A percentile compares a stretch with the other conserved stretches of the same genome.
Evolutionary conservation across 306 rosid species (phyloP).

Genomic region (Purshia tridentata): DNA sequence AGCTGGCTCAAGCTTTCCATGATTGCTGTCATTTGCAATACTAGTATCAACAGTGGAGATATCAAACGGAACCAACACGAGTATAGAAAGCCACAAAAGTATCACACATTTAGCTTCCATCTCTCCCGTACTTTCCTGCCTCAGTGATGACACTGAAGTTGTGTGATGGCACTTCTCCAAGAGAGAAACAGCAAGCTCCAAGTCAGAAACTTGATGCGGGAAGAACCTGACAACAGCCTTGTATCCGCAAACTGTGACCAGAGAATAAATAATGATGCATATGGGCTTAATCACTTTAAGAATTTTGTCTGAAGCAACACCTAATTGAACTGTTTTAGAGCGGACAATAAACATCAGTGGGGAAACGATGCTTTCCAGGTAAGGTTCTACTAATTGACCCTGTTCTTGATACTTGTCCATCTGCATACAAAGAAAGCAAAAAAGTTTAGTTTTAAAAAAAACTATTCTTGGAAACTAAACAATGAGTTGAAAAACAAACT

Average conservation of each 20-base stretch:
- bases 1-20: slow-evolving; percentile 55
- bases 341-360: slow-evolving; percentile 80
- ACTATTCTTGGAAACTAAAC: background rate
- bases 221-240: slow-evolving; percentile 84
- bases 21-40: slow-evolving; percentile 46
- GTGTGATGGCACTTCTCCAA: slow-evolving; percentile 67
- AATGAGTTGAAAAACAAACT: background rate
- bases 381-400: slow-evolving; percentile 91
- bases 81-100: slow-evolving; percentile 88
- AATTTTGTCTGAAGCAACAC: slow-evolving; percentile 54
- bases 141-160: slow-evolving; percentile 51
- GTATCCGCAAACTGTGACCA: slow-evolving; percentile 86
- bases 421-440: slow-evolving; percentile 40
- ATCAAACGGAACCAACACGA: slow-evolving; percentile 91
- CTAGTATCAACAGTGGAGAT: slow-evolving; percentile 85
- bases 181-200: slow-evolving; percentile 89
- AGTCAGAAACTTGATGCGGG: slow-evolving; percentile 95
- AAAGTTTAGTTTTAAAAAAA: background rate
- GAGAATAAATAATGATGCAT: slow-evolving; percentile 67
- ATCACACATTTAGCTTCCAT: slow-evolving; percentile 93
- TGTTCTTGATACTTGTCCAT: slow-evolving; percentile 97
- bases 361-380: slow-evolving; percentile 79
- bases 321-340: slow-evolving; percentile 62
- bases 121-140: slow-evolving; percentile 91
- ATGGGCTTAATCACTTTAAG: slow-evolving; percentile 76